Base-by-base conservation (phyloP, 1,284 basidiomycete genomes). In the Erythrobasidium hasegawianum region DNA sequence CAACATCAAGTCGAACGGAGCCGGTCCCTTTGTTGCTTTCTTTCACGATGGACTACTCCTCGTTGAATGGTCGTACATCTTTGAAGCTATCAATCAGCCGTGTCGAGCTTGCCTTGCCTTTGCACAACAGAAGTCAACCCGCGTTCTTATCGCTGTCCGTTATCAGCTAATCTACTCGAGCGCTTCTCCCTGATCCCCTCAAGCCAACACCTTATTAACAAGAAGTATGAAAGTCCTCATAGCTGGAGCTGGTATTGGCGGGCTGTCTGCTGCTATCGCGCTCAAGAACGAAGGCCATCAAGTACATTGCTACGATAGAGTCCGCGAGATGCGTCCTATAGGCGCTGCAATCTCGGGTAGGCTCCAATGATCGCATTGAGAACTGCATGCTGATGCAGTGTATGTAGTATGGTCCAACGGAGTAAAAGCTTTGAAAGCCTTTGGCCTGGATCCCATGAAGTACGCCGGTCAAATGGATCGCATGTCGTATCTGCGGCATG, bases 261-360 rank as follows among this genome's bases (percentile, higher is more conserved):
- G 62, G 38, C 62, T 65, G 10, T 57, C 55, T 14, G 62, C 62
- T n/a, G 62, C 62, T n/a, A 65, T 65, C 20, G 62, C 62, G 18
- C 55, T 65, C 27, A 50, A 65, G 47, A 49, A 53, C 13, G 55
- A 65, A 13, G 62, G 62, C 18, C 62, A 65, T 45, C 26, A 65
- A 39, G 62, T 65, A 16, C 26, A 57, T 27, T 65, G 55, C 55
- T 65, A 29, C 24, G 62, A 65, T 26, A 33, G 62, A 26, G 62
- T 65, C n/a, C 55, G 56, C 18, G 62, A 65, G 47, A 65, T 65
- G 62, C 62, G 62, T 39, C 62, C 62, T 2, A 65, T 65, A 18
- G 62, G 62, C 27, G 62, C 62, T 38, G 62, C 62, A 1, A 65
- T 65, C 47, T 65, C 62, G 26, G 62, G 62, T 65, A 11, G 62